Evolutionary conservation across 768 basidiomycete species (phyloP).

Genomic region (Calvatia gigantea): DNA sequence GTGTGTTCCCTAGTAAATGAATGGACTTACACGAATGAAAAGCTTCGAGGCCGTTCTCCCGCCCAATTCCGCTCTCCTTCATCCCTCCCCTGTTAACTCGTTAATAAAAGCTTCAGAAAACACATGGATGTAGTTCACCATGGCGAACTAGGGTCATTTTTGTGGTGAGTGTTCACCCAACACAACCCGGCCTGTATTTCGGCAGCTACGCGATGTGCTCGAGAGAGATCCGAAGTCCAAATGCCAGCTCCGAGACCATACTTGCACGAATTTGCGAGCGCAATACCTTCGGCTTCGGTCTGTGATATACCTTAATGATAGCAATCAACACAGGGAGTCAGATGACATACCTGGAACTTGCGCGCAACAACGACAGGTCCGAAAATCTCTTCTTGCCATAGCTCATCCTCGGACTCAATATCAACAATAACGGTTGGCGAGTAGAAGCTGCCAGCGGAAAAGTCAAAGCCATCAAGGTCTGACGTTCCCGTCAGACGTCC

Average conservation of each 20-base stretch:
- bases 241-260: conserved; percentile 82
- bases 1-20: background rate
- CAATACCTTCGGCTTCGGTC: conserved; percentile 64
- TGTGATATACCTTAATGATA: conserved; percentile 18
- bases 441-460: conserved; percentile 71
- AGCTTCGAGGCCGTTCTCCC: conserved; percentile 85
- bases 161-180: conserved; percentile 89
- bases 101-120: background rate
- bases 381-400: conserved; percentile 85
- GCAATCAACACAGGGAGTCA: background rate
- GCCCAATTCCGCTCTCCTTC: conserved; percentile 85
- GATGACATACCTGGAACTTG: conserved; percentile 24
- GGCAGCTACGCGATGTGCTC: conserved; percentile 71
- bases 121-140: conserved; percentile 46
- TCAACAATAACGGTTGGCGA: conserved; percentile 73
- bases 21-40: conserved; percentile 65
- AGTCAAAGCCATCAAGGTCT: conserved; percentile 65
- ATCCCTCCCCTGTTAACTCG: conserved; percentile 66
- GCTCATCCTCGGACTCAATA: conserved; percentile 50
- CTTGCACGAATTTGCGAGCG: conserved; percentile 69
- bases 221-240: conserved; percentile 74
- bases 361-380: conserved; percentile 80
- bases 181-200: conserved; percentile 72
- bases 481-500: conserved; percentile 59
- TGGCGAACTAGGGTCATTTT: conserved; percentile 86